Conservation (phyloP, 352 stramenopile genomes). For the Phytophthora boehmeriae region DNA sequence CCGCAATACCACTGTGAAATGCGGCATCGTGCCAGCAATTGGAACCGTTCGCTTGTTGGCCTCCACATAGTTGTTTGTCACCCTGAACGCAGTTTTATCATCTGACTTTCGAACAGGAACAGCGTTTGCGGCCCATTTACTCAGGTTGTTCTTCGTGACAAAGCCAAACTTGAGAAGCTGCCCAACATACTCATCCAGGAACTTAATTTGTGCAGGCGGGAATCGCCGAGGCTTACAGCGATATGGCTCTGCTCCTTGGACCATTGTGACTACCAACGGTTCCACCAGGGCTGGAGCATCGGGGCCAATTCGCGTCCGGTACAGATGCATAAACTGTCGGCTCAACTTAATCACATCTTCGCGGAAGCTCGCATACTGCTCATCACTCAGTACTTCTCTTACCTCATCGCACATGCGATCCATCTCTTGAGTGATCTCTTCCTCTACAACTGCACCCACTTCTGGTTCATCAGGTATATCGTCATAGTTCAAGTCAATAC, state of each 20-base stretch:
- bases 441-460: neutral
- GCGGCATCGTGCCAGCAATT: conserved; percentile 9
- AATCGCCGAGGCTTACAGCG: conserved; percentile 4
- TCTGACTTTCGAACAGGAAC: conserved; percentile 9
- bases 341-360: conserved; percentile 2
- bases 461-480: conserved; percentile 12
- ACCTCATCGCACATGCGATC: conserved; percentile 9
- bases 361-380: neutral
- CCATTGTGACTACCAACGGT: conserved; percentile 4
- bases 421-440: conserved; percentile 5
- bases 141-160: conserved; percentile 16
- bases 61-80: conserved; percentile 18
- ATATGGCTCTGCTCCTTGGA: neutral
- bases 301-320: neutral
- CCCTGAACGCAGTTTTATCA: conserved; percentile 1
- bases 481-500: conserved; percentile 10
- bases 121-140: conserved; percentile 10
- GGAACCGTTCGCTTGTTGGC: conserved; percentile 5
- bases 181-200: neutral
- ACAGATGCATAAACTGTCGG: conserved; percentile 1
- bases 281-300: conserved; percentile 5
- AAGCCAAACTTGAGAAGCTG: conserved; percentile 12
- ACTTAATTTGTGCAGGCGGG: conserved; percentile 6
- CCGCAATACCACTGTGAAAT: conserved; percentile 10
- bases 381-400: conserved; percentile 2